Conservation (phyloP, 2,329 filamentous ascomycete species). For the Geosmithia morbida region DNA sequence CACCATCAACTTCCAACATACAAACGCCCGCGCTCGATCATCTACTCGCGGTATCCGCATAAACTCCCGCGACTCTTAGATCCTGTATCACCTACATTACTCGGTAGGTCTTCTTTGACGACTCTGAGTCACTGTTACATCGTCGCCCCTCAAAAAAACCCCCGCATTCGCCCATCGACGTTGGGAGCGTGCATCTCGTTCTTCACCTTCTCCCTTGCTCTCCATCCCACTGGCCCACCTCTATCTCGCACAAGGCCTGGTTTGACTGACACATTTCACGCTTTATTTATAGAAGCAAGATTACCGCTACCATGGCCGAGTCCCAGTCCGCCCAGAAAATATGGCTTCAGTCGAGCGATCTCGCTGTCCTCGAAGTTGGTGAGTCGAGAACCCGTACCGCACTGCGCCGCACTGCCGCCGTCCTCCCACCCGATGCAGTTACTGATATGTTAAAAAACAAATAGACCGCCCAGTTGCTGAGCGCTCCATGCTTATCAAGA, state of each 20-base stretch:
- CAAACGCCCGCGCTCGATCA: neutral
- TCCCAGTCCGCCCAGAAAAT: constrained; percentile 22
- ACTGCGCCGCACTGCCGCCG: neutral
- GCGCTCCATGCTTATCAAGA: constrained; percentile 92
- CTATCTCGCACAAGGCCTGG: too few species aligned
- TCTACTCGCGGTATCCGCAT: neutral
- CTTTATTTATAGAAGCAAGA: neutral
- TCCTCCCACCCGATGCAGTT: neutral
- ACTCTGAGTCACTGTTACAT: too few species aligned
- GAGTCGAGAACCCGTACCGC: constrained; percentile 15
- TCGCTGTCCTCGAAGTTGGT: constrained; percentile 29
- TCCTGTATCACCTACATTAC: neutral
- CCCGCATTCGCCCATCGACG: too few species aligned
- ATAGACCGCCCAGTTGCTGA: constrained; percentile 73
- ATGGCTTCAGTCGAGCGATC: constrained; percentile 37
- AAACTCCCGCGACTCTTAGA: neutral
- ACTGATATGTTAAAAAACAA: constrained; percentile 13
- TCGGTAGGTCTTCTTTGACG: too few species aligned
- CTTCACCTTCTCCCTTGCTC: too few species aligned
- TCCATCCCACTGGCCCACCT: too few species aligned
- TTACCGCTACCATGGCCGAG: constrained; percentile 17
- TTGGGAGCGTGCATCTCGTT: too few species aligned
- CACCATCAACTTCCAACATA: neutral
- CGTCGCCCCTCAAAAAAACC: too few species aligned
- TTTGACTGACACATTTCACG: neutral